phyloP scores from a whole-genome alignment of 1,139 yeast genomes.

The Pichia kudriavzevii region DNA sequence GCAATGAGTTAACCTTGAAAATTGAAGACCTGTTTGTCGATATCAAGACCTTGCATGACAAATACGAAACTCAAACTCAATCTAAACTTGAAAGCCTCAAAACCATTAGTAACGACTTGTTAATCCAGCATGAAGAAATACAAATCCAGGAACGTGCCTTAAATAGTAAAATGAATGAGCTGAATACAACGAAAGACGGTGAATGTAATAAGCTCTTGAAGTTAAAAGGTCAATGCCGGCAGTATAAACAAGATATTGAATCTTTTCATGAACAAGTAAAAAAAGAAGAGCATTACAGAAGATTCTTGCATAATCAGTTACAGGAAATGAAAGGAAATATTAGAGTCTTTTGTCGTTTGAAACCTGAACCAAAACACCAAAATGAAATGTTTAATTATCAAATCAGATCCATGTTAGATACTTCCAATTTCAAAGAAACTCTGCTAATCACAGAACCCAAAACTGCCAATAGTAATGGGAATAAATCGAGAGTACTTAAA shows the following conservation, averaged over 20 bases:
- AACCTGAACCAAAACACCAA: conserved; percentile 39
- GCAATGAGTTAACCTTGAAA: not conserved
- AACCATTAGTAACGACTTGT: not conserved
- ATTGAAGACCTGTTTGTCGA: not conserved
- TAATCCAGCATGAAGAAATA: not conserved
- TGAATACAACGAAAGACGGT: conserved; percentile 9
- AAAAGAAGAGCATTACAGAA: conserved; percentile 45
- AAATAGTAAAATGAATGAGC: conserved; percentile 2
- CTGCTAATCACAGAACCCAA: conserved; percentile 30
- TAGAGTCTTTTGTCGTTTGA: conserved; percentile 79
- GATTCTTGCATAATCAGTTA: conserved; percentile 64
- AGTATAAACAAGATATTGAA: conserved; percentile 3
- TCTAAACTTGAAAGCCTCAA: not conserved
- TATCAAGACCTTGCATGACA: conserved; percentile 2
- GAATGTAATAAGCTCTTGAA: conserved; percentile 10
- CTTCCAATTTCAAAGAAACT: conserved; percentile 45
- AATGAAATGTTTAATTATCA: conserved; percentile 14
- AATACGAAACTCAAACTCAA: not conserved
- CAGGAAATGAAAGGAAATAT: conserved; percentile 91
- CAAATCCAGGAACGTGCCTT: conserved; percentile 18
- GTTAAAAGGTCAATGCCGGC: conserved; percentile 9
- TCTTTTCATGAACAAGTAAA: conserved; percentile 1
- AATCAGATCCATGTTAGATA: conserved; percentile 21
- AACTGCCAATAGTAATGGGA: not conserved
- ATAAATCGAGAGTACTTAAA: conserved; percentile 9